Evolutionary conservation across 2,329 filamentous ascomycete species (phyloP).

Genomic region (Drechslerella coelobrocha): DNA sequence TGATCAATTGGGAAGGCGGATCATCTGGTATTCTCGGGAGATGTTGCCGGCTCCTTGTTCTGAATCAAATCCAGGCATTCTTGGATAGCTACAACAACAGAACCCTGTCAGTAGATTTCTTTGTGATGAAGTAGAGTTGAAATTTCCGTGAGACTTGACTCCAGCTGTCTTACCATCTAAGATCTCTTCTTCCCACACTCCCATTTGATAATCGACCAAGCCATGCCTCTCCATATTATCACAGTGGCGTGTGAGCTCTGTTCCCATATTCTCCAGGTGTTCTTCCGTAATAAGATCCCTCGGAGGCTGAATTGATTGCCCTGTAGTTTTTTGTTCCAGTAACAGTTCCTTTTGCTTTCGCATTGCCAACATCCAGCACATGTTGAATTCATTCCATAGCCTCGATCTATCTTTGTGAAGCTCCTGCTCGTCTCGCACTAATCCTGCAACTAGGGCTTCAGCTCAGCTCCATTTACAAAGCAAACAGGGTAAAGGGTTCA

Average conservation of each 20-base stretch:
- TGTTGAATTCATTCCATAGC: slow-evolving; percentile 93
- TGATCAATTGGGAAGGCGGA: slow-evolving; percentile 14
- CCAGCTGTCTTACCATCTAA: slow-evolving; percentile 73
- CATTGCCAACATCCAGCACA: slow-evolving; percentile 83
- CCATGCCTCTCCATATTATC: slow-evolving; percentile 88
- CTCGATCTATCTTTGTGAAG: slow-evolving; percentile 78
- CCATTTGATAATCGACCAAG: slow-evolving; percentile 96
- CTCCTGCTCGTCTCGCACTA: slow-evolving; percentile 80
- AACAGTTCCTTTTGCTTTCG: slow-evolving; percentile 82
- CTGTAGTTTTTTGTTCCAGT: slow-evolving; percentile 66
- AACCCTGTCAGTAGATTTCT: slow-evolving; percentile 18
- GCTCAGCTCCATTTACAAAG: slow-evolving; percentile 51
- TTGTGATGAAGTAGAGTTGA: background rate
- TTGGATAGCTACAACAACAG: slow-evolving; percentile 24
- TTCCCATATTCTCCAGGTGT: slow-evolving; percentile 77
- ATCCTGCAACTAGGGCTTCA: slow-evolving; percentile 64
- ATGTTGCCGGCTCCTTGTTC: slow-evolving; percentile 40
- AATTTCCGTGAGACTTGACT: too few relatives aligned
- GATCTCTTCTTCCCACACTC: slow-evolving; percentile 94
- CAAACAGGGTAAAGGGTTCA: background rate
- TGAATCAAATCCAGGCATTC: slow-evolving; percentile 45
- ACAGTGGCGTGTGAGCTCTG: slow-evolving; percentile 80
- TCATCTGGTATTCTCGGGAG: slow-evolving; percentile 41
- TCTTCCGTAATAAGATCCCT: slow-evolving; percentile 73
- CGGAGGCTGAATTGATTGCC: slow-evolving; percentile 65